A percentile compares a stretch with the other conserved stretches of the same genome.
These are phyloP conservation scores for Tephrocybe rancida DNA, from an alignment of 768 basidiomycete genomes.

Conservation along the genomic window DNA sequence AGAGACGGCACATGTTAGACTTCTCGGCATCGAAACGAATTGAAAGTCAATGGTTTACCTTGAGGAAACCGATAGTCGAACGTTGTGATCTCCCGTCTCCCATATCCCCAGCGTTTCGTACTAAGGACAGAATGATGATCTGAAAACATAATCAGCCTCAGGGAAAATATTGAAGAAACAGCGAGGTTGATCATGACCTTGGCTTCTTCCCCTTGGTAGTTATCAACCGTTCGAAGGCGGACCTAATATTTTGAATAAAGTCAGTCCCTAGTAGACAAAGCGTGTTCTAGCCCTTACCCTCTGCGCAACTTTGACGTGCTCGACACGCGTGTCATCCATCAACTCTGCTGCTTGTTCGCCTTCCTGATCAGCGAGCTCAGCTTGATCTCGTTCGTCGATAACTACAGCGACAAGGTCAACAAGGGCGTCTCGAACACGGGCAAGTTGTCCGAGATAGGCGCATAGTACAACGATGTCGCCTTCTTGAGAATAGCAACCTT, in stretches of 20 bases:
- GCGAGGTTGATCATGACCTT: slow-evolving; percentile 32
- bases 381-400: slow-evolving; percentile 71
- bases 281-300: slow-evolving; percentile 39
- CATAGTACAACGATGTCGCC: slow-evolving; percentile 52
- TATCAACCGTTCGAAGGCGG: slow-evolving; percentile 73
- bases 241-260: slow-evolving; percentile 40
- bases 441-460: slow-evolving; percentile 48
- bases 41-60: slow-evolving; percentile 47
- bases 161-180: neutral
- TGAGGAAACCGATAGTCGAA: slow-evolving; percentile 70
- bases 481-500: slow-evolving; percentile 45
- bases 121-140: slow-evolving; percentile 75
- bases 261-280: neutral
- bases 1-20: neutral
- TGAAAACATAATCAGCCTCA: slow-evolving; percentile 18
- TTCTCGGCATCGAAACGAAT: neutral
- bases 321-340: slow-evolving; percentile 28
- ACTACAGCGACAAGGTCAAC: slow-evolving; percentile 54
- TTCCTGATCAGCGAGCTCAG: slow-evolving; percentile 57
- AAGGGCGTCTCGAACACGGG: slow-evolving; percentile 41
- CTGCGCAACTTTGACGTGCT: slow-evolving; percentile 53
- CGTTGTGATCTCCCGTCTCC: slow-evolving; percentile 38
- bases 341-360: slow-evolving; percentile 32
- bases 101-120: slow-evolving; percentile 61
- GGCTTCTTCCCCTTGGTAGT: slow-evolving; percentile 78